phyloP scores from a whole-genome alignment of 129 eudicot genomes.

The Tagetes erecta region DNA sequence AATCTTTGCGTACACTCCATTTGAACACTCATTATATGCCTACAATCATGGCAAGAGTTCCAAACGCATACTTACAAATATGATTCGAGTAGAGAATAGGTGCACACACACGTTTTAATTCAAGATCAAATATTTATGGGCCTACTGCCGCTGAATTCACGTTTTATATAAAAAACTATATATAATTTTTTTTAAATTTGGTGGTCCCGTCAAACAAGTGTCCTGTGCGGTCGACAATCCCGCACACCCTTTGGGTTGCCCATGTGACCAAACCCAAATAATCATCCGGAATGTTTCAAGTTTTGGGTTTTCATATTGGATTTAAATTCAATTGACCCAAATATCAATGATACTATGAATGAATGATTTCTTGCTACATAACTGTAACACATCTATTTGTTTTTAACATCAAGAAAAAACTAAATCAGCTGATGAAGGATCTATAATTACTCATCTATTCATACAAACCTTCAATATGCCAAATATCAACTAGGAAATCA shows the following conservation, averaged over 20 bases:
- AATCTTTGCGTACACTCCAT: constrained; percentile 7
- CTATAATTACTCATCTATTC: constrained; percentile 36
- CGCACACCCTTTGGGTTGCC: too few relatives aligned
- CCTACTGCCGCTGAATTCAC: too few relatives aligned
- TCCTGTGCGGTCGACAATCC: too few relatives aligned
- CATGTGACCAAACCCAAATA: too few relatives aligned
- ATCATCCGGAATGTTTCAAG: too few relatives aligned
- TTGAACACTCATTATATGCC: constrained; percentile 12
- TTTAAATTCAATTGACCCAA: not conserved
- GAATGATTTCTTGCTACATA: constrained; percentile 9
- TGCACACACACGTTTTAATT: too few relatives aligned
- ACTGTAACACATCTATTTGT: constrained; percentile 26
- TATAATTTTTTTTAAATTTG: too few relatives aligned
- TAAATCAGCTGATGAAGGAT: constrained; percentile 17
- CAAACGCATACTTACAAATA: constrained; percentile 12
- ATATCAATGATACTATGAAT: not conserved
- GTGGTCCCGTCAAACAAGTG: too few relatives aligned
- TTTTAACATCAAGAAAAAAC: constrained; percentile 7
- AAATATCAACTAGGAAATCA: constrained; percentile 71
- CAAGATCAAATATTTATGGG: too few relatives aligned
- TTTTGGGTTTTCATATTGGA: too few relatives aligned
- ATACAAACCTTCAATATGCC: constrained; percentile 65
- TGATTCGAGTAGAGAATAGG: too few relatives aligned
- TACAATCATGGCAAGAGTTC: constrained; percentile 12
- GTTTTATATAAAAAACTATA: too few relatives aligned